Evolutionary conservation across 306 rosid genomes (phyloP).

Genomic region (Prunus armeniaca): DNA sequence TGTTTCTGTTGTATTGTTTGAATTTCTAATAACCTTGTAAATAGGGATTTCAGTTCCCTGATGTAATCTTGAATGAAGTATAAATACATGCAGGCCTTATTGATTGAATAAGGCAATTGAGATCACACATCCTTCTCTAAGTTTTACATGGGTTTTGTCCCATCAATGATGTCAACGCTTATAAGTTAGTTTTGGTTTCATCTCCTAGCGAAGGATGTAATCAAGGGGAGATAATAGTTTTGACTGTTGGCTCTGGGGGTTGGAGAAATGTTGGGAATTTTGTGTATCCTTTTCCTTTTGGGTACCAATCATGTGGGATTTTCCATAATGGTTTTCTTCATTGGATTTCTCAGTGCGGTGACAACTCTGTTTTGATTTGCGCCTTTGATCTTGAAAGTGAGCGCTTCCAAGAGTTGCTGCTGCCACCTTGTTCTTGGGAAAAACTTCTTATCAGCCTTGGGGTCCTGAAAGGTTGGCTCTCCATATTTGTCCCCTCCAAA

Average conservation of each 20-base stretch:
- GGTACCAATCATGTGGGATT: background rate
- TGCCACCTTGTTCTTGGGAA: background rate
- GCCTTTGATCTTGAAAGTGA: background rate
- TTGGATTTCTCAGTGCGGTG: background rate
- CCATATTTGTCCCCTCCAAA: background rate
- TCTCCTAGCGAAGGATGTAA: background rate
- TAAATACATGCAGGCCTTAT: no score
- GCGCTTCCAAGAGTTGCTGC: background rate
- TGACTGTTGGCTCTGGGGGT: background rate
- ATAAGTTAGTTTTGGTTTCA: background rate
- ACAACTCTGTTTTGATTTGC: background rate
- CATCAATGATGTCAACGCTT: background rate
- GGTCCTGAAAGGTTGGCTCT: background rate
- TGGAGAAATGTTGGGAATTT: background rate
- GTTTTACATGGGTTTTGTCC: background rate
- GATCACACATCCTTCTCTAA: no score
- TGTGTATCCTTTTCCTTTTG: background rate
- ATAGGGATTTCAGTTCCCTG: no score
- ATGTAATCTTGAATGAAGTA: no score
- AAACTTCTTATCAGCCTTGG: background rate
- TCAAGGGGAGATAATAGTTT: background rate
- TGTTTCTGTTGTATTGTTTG: no score
- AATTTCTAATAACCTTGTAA: no score
- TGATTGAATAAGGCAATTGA: no score
- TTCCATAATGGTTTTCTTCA: constrained; percentile 3